Evolutionary conservation across 2,329 filamentous ascomycete genomes (phyloP).

Genomic region (Emergomyces orientalis): DNA sequence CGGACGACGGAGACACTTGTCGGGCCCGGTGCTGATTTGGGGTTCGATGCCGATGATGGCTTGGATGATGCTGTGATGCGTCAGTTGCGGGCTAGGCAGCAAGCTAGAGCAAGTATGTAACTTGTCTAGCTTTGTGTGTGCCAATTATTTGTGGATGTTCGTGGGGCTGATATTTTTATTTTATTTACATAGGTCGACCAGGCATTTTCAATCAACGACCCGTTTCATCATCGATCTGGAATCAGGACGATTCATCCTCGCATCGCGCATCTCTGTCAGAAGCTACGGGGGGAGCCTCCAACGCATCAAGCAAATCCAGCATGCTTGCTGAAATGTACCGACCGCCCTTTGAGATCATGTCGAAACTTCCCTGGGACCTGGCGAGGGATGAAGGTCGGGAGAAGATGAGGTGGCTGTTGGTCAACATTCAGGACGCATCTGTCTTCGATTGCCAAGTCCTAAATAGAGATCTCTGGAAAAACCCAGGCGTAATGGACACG

Average conservation of each 20-base stretch:
- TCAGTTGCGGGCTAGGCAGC: conserved; percentile 47
- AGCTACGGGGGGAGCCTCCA: conserved; percentile 57
- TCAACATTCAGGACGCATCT: conserved; percentile 88
- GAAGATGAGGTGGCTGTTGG: conserved; percentile 84
- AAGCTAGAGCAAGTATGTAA: conserved; percentile 29
- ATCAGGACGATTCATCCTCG: conserved; percentile 39
- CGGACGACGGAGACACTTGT: conserved; percentile 86
- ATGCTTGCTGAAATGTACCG: conserved; percentile 85
- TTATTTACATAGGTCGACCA: conserved; percentile 31
- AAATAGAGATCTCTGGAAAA: conserved; percentile 95
- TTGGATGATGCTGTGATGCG: conserved; percentile 55
- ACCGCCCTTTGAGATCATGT: conserved; percentile 85
- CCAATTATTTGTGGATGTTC: background rate
- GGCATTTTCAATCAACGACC: conserved; percentile 63
- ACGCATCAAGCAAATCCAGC: conserved; percentile 59
- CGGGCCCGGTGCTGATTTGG: conserved; percentile 52
- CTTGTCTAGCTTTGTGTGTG: background rate
- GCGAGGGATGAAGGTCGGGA: conserved; percentile 80
- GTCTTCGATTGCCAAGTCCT: conserved; percentile 91
- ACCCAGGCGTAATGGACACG: conserved; percentile 65
- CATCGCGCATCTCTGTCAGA: conserved; percentile 47
- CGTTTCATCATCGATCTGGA: conserved; percentile 48
- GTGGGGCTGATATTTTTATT: conserved; percentile 11
- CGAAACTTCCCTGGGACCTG: conserved; percentile 66
- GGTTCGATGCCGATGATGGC: conserved; percentile 45